A percentile compares a stretch with the other conserved stretches of the same genome.
Conservation (phyloP, 2,329 filamentous ascomycete species). For the Cadophora sp. region DNA sequence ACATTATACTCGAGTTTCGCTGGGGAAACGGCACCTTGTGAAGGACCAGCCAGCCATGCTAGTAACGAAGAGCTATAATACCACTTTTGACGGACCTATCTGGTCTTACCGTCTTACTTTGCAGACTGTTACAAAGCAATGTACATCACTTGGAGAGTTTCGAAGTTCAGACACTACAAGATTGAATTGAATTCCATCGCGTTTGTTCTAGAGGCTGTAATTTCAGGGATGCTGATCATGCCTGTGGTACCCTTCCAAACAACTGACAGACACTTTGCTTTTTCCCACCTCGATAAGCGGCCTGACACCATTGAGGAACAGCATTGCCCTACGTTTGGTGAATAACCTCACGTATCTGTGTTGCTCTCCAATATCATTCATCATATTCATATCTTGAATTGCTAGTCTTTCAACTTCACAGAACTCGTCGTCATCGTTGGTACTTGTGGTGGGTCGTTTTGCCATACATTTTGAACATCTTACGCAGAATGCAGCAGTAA, state of each 20-base stretch:
- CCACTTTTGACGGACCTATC: conserved; percentile 1
- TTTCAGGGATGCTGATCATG: neutral
- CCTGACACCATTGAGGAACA: neutral
- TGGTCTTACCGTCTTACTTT: conserved; percentile 1
- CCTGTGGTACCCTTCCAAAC: neutral
- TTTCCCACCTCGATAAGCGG: conserved; percentile 1
- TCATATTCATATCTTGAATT: neutral
- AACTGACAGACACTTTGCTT: conserved; percentile 4
- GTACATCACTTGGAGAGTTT: conserved; percentile 1
- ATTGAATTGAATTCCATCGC: neutral
- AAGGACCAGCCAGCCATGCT: conserved; percentile 1
- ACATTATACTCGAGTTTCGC: neutral
- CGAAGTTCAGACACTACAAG: neutral
- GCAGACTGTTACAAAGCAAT: conserved; percentile 3
- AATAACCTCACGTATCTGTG: neutral
- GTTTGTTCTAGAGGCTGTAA: neutral
- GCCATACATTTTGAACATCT: too few species aligned
- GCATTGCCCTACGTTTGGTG: neutral
- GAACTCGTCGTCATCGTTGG: too few species aligned
- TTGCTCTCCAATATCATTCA: conserved; percentile 5
- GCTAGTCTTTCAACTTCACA: too few species aligned
- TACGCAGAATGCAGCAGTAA: neutral
- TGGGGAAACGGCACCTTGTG: neutral
- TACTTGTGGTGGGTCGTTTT: too few species aligned
- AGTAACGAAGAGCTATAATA: neutral